Conservation (phyloP, 257 asterid genomes). For the Solanum etuberosum region DNA sequence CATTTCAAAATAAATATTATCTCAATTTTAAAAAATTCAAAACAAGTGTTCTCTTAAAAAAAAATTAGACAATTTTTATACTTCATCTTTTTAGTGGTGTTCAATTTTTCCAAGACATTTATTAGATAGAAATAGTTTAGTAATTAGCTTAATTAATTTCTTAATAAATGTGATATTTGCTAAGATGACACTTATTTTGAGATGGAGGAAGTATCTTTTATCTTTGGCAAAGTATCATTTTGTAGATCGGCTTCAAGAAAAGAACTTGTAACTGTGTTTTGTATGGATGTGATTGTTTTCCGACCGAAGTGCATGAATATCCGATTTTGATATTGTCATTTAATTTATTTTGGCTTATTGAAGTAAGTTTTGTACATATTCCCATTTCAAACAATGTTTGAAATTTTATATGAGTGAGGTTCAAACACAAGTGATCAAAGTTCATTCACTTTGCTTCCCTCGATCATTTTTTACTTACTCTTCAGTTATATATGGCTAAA, state of each 20-base stretch:
- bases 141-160: no score
- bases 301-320: neutral
- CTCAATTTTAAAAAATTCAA: neutral
- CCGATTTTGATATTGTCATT: no score
- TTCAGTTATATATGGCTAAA: neutral
- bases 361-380: no score
- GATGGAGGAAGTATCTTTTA: no score
- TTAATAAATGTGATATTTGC: no score
- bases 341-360: no score
- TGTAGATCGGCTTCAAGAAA: neutral
- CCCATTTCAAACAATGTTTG: neutral
- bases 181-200: no score
- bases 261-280: neutral
- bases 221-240: neutral
- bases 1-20: no score
- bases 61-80: no score
- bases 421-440: neutral
- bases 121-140: no score
- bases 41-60: no score
- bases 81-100: neutral
- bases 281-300: neutral
- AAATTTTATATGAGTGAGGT: neutral
- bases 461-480: neutral
- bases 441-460: neutral
- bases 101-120: no score